phyloP scores from a whole-genome alignment of 2,329 filamentous ascomycete genomes.

The Ceratocystis destructans region DNA sequence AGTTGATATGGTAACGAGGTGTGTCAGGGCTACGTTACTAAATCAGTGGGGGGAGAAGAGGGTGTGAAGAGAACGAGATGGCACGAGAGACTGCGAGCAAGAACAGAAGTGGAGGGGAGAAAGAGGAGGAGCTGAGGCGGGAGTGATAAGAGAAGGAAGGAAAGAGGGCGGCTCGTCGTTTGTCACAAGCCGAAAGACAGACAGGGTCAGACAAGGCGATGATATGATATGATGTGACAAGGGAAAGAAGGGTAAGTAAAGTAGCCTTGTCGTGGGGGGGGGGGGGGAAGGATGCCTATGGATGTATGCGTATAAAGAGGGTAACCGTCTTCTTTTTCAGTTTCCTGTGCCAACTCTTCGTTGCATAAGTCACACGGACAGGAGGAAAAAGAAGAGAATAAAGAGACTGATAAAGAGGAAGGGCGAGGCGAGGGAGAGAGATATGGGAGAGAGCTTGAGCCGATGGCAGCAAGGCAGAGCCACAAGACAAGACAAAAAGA shows the following conservation, averaged over 20 bases:
- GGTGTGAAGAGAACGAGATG: not conserved
- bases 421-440: not conserved
- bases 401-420: not conserved
- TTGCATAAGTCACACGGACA: not conserved
- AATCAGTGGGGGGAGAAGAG: not conserved
- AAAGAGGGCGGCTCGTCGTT: not conserved
- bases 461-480: not conserved
- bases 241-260: not conserved
- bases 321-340: not conserved
- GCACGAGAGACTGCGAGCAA: not conserved
- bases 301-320: not conserved
- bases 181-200: not conserved
- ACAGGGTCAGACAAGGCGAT: not conserved
- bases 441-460: not conserved
- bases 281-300: not conserved
- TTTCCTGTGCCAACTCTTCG: not conserved
- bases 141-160: not conserved
- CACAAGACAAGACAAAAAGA: not conserved
- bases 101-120: not conserved
- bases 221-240: not conserved
- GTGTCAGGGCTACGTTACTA: not conserved
- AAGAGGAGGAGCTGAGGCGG: not conserved
- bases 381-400: not conserved
- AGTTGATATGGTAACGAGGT: not conserved
- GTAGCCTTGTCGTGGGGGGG: not conserved